Conservation (phyloP, 805 yeast genomes). For the Zygotorulaspora chibaensis region DNA sequence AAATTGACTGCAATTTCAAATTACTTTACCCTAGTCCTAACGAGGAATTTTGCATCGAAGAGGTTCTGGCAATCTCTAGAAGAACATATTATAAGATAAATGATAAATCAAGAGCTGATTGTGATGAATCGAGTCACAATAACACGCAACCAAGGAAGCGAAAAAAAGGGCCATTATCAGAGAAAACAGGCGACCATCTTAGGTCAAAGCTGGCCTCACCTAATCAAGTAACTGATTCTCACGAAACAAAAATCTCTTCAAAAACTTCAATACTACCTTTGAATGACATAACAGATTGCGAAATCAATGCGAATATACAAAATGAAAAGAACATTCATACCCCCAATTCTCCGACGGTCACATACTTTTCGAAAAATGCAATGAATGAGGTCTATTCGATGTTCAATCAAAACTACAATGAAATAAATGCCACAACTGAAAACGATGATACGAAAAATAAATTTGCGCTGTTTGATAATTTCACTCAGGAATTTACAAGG, state of each 20-base stretch:
- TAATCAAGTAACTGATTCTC: neutral
- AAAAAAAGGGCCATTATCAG: constrained; percentile 10
- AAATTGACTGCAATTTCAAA: constrained; percentile 55
- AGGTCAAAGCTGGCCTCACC: neutral
- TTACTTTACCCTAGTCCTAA: constrained; percentile 44
- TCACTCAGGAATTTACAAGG: constrained; percentile 38
- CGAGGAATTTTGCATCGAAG: constrained; percentile 60
- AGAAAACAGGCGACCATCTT: constrained; percentile 7
- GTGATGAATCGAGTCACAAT: neutral
- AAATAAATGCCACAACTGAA: constrained; percentile 17
- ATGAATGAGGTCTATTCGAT: constrained; percentile 67
- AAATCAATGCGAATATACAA: constrained; percentile 1
- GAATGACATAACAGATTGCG: constrained; percentile 33
- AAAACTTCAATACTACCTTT: constrained; percentile 44
- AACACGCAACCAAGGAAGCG: constrained; percentile 4
- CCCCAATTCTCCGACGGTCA: constrained; percentile 70
- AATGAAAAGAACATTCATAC: constrained; percentile 13
- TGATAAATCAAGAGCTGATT: neutral
- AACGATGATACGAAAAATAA: constrained; percentile 27
- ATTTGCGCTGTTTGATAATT: constrained; percentile 29
- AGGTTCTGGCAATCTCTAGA: constrained; percentile 54
- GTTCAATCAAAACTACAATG: constrained; percentile 51
- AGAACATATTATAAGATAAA: constrained; percentile 23
- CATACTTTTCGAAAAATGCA: constrained; percentile 71
- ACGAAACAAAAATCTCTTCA: constrained; percentile 17